A percentile compares a stretch with the other conserved stretches of the same genome.
Evolutionary conservation across 495 filamentous ascomycete genomes (phyloP).

Genomic region (Hypomontagnella monticulosa): DNA sequence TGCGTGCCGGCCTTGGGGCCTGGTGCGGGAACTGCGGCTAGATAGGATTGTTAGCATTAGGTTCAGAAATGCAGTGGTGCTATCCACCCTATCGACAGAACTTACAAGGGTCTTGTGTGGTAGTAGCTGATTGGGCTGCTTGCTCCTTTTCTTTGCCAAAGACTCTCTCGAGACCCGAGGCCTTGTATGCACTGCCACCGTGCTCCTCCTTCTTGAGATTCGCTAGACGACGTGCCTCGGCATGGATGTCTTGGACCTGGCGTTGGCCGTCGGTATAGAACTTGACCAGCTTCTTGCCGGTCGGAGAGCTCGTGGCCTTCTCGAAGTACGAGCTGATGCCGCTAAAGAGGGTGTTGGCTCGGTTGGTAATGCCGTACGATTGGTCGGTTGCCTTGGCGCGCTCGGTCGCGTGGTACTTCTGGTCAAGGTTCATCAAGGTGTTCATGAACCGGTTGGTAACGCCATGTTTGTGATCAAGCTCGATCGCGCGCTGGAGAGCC

Average conservation of each 20-base stretch:
- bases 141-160: constrained; percentile 57
- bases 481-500: constrained; percentile 85
- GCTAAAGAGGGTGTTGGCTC: constrained; percentile 69
- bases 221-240: constrained; percentile 85
- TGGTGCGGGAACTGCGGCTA: constrained; percentile 34
- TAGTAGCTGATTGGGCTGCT: constrained; percentile 41
- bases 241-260: constrained; percentile 92
- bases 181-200: constrained; percentile 59
- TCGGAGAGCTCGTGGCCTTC: constrained; percentile 84
- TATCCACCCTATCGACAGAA: constrained; percentile 6
- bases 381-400: constrained; percentile 78
- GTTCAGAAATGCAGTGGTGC: neutral
- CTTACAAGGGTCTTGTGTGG: constrained; percentile 39
- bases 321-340: constrained; percentile 87
- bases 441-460: constrained; percentile 78
- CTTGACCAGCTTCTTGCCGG: constrained; percentile 81
- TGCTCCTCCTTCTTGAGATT: constrained; percentile 81
- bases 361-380: constrained; percentile 75
- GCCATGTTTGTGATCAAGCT: constrained; percentile 89
- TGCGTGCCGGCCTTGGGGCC: constrained; percentile 35
- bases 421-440: constrained; percentile 79
- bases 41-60: neutral
- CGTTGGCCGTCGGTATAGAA: constrained; percentile 86
- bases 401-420: constrained; percentile 81
- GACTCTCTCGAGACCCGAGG: constrained; percentile 55